Percentiles rank a stretch among this genome's conserved stretches.
These are phyloP conservation scores for Leucocoprinus birnbaumii DNA, from an alignment of 768 basidiomycete species.

Conservation along the genomic window DNA sequence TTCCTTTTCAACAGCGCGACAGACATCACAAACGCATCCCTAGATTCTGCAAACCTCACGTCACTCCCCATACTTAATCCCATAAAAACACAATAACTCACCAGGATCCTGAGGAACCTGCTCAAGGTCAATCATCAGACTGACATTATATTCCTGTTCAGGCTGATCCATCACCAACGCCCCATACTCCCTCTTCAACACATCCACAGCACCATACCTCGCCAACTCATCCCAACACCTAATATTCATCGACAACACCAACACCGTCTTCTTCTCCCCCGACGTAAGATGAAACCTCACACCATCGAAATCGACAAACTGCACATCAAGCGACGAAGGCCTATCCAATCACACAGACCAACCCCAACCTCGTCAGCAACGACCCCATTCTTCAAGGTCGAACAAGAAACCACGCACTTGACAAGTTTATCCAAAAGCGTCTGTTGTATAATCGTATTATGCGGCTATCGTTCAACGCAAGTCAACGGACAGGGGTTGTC, in stretches of 20 bases:
- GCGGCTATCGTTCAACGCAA: slow-evolving; percentile 48
- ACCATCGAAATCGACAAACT: slow-evolving; percentile 97
- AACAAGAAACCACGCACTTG: slow-evolving; percentile 51
- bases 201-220: slow-evolving; percentile 77
- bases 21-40: slow-evolving; percentile 76
- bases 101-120: slow-evolving; percentile 79
- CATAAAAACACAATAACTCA: slow-evolving; percentile 30
- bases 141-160: slow-evolving; percentile 89
- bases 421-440: slow-evolving; percentile 82
- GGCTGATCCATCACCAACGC: slow-evolving; percentile 58
- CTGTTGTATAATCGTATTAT: slow-evolving; percentile 91
- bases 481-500: neutral
- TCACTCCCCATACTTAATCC: neutral
- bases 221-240: slow-evolving; percentile 96
- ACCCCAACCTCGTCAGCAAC: slow-evolving; percentile 13
- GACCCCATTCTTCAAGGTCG: neutral
- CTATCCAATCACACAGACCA: slow-evolving; percentile 47
- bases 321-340: slow-evolving; percentile 87
- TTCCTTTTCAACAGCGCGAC: slow-evolving; percentile 88
- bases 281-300: slow-evolving; percentile 94
- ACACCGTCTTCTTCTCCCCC: slow-evolving; percentile 74
- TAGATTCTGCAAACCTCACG: slow-evolving; percentile 52
- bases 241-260: slow-evolving; percentile 94
- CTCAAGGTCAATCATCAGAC: slow-evolving; percentile 84
- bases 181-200: slow-evolving; percentile 84